These are phyloP conservation scores for Malassezia slooffiae DNA, from an alignment of 1,284 basidiomycete genomes.

Conservation along the genomic window DNA sequence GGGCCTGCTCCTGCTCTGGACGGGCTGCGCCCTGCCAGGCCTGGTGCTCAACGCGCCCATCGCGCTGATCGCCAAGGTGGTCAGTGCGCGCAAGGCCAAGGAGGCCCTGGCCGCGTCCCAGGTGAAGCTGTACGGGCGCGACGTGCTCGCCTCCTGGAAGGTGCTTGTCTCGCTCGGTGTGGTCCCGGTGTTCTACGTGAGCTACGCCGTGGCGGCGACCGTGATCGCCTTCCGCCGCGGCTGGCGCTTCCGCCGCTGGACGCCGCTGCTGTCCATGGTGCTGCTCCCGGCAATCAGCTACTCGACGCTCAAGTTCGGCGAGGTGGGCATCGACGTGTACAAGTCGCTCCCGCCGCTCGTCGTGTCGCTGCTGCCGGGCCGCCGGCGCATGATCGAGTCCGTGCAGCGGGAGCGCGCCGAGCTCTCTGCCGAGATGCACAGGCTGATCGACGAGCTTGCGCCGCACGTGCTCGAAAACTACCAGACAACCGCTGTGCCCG, in stretches of 20 bases:
- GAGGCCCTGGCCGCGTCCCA: slow-evolving; percentile 92
- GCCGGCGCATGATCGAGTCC: slow-evolving; percentile 69
- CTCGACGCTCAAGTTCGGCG: slow-evolving; percentile 92
- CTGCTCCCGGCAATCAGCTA: slow-evolving; percentile 80
- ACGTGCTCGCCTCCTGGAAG: slow-evolving; percentile 97
- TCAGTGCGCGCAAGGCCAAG: slow-evolving; percentile 82
- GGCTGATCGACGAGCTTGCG: slow-evolving; percentile 67
- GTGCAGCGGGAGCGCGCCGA: slow-evolving; percentile 68
- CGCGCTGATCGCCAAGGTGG: slow-evolving; percentile 80
- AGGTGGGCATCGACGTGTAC: slow-evolving; percentile 94
- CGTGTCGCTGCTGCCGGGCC: slow-evolving; percentile 79
- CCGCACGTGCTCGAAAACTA: slow-evolving; percentile 42
- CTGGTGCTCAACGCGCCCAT: slow-evolving; percentile 91
- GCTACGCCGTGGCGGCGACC: slow-evolving; percentile 56
- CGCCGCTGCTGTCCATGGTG: slow-evolving; percentile 67
- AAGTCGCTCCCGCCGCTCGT: slow-evolving; percentile 92
- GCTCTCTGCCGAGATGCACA: slow-evolving; percentile 75
- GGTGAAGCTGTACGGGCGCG: slow-evolving; percentile 87
- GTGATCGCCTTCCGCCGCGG: slow-evolving; percentile 57
- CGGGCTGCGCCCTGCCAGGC: slow-evolving; percentile 77
- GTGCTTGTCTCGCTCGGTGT: slow-evolving; percentile 85
- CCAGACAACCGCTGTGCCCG: no score
- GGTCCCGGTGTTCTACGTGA: slow-evolving; percentile 70
- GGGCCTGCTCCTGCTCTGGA: slow-evolving; percentile 71
- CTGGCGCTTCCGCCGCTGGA: slow-evolving; percentile 58